phyloP scores from a whole-genome alignment of 2,329 filamentous ascomycete genomes.

The Aspergillus terreus region DNA sequence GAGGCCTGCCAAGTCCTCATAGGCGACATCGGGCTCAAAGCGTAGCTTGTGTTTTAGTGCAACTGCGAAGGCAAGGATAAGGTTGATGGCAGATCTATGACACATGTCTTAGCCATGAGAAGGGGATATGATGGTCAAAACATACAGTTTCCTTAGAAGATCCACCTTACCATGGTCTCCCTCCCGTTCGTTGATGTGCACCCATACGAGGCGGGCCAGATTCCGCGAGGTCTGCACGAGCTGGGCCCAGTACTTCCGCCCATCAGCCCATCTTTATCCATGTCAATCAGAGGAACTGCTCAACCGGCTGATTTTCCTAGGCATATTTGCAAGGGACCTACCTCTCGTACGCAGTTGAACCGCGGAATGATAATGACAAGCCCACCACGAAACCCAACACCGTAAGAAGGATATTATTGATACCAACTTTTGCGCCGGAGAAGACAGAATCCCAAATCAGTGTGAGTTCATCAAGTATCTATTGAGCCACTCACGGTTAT shows the following conservation, averaged over 20 bases:
- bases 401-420: constrained; percentile 66
- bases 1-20: constrained; percentile 68
- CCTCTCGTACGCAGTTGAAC: constrained; percentile 72
- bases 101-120: constrained; percentile 9
- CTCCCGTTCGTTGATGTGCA: constrained; percentile 64
- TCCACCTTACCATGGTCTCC: constrained; percentile 60
- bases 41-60: constrained; percentile 78
- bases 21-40: constrained; percentile 76
- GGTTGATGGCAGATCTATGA: constrained; percentile 63
- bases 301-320: too few relatives aligned
- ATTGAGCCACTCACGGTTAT: constrained; percentile 30
- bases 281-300: too few relatives aligned
- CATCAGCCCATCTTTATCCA: constrained; percentile 52
- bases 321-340: constrained; percentile 15
- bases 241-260: constrained; percentile 60
- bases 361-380: constrained; percentile 71
- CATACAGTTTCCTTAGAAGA: constrained; percentile 63
- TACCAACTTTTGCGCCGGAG: constrained; percentile 40
- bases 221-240: constrained; percentile 55
- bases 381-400: constrained; percentile 79
- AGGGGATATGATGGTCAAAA: neutral
- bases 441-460: constrained; percentile 7
- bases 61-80: constrained; percentile 75
- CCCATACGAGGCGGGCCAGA: constrained; percentile 71
- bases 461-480: neutral